Evolutionary conservation across 2,329 filamentous ascomycete species (phyloP).

Genomic region (Beauveria brongniartii): DNA sequence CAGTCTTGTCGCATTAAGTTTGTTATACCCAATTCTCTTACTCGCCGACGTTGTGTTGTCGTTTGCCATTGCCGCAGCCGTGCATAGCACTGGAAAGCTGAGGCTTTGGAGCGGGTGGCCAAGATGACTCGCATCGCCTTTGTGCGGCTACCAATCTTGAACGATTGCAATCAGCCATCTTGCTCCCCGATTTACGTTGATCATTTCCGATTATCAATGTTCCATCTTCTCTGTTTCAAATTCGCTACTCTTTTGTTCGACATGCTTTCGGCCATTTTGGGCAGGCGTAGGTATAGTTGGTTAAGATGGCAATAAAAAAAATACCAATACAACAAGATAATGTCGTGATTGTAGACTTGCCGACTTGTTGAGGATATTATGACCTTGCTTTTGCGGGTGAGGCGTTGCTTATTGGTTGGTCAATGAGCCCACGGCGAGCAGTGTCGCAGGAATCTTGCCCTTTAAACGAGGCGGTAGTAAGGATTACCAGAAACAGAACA

Average conservation of each 20-base stretch:
- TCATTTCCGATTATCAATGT: too few species aligned
- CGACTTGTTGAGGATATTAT: neutral
- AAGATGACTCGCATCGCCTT: neutral
- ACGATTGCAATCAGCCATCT: neutral
- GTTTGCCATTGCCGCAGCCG: neutral
- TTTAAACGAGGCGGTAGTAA: neutral
- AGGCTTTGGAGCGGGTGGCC: neutral
- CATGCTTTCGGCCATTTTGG: neutral
- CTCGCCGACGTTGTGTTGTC: neutral
- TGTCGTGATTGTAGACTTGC: too few species aligned
- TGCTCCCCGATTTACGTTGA: neutral
- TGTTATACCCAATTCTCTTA: constrained; percentile 6
- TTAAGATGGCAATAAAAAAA: neutral
- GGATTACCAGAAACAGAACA: neutral
- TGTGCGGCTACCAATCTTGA: neutral
- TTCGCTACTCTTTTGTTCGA: neutral
- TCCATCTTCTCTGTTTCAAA: too few species aligned
- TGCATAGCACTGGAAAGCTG: neutral
- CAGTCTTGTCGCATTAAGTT: neutral
- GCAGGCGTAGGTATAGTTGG: neutral
- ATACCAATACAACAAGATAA: too few species aligned
- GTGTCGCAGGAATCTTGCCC: neutral
- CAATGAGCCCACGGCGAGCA: neutral
- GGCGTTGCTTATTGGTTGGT: too few species aligned
- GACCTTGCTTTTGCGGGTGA: neutral